phyloP scores from a whole-genome alignment of 2,329 filamentous ascomycete species.

The Verticillium nubilum region DNA sequence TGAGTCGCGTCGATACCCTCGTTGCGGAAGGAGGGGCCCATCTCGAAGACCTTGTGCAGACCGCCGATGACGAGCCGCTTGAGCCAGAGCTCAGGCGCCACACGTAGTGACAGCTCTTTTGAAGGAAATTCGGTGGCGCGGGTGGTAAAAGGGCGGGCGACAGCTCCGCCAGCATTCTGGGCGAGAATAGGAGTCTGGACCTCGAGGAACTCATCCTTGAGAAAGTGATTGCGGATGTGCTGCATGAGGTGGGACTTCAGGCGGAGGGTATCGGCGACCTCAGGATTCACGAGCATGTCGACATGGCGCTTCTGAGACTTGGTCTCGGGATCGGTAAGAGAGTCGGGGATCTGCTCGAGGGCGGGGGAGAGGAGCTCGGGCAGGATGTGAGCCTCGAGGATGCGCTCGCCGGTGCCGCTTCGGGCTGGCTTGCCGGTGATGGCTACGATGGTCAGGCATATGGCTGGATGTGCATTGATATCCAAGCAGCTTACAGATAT shows the following conservation, averaged over 20 bases:
- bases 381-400: conserved; percentile 61
- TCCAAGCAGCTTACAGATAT: conserved; percentile 58
- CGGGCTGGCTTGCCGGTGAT: conserved; percentile 65
- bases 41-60: conserved; percentile 85
- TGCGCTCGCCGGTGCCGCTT: conserved; percentile 70
- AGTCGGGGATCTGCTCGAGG: conserved; percentile 71
- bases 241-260: conserved; percentile 71
- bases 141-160: conserved; percentile 82
- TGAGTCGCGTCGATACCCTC: conserved; percentile 88
- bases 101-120: conserved; percentile 69
- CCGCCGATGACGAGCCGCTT: conserved; percentile 89
- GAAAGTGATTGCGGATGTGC: conserved; percentile 68
- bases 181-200: conserved; percentile 88
- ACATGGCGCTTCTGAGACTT: conserved; percentile 75
- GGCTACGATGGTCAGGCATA: conserved; percentile 35
- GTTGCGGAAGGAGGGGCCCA: conserved; percentile 88
- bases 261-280: conserved; percentile 62
- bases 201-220: conserved; percentile 70
- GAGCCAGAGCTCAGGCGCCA: conserved; percentile 92
- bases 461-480: conserved; percentile 1
- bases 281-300: conserved; percentile 73
- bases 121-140: conserved; percentile 69
- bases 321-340: conserved; percentile 64
- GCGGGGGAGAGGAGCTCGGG: conserved; percentile 72
- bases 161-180: conserved; percentile 77